A percentile compares a stretch with the other conserved stretches of the same genome.
These are phyloP conservation scores for Naganishia antarctica DNA, from an alignment of 768 basidiomycete genomes.

Conservation along the genomic window DNA sequence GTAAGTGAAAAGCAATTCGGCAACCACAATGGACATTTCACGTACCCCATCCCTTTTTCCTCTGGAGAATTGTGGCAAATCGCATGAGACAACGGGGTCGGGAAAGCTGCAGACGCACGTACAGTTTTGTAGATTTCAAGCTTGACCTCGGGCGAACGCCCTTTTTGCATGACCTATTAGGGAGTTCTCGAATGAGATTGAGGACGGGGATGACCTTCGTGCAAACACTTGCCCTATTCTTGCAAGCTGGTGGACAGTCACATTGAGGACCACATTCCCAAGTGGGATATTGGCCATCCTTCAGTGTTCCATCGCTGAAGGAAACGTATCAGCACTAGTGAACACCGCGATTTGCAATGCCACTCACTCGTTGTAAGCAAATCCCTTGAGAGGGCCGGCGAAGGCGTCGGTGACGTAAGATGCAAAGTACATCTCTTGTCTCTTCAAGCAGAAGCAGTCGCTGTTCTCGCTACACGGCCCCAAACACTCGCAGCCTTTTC, in stretches of 20 bases:
- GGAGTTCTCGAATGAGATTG: background rate
- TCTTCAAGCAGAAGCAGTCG: conserved; percentile 65
- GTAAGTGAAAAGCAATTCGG: too few relatives aligned
- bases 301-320: conserved; percentile 55
- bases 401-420: conserved; percentile 39
- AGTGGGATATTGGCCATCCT: conserved; percentile 51
- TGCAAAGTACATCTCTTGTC: conserved; percentile 55
- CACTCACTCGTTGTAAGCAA: conserved; percentile 60
- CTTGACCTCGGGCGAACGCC: conserved; percentile 60
- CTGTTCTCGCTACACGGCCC: conserved; percentile 71
- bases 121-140: conserved; percentile 61
- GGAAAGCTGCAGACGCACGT: background rate
- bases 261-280: conserved; percentile 84
- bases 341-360: background rate
- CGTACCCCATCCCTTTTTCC: conserved; percentile 78
- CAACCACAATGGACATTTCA: too few relatives aligned
- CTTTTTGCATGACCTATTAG: conserved; percentile 73
- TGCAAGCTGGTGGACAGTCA: conserved; percentile 72
- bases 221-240: conserved; percentile 63
- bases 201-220: background rate
- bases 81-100: background rate
- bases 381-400: conserved; percentile 52
- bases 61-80: conserved; percentile 10
- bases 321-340: background rate
- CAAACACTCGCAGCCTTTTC: conserved; percentile 68